Percentiles rank a stretch among this genome's conserved stretches.
These are phyloP conservation scores for Tylopilus sp. DNA, from an alignment of 768 basidiomycete genomes.

Conservation along the genomic window DNA sequence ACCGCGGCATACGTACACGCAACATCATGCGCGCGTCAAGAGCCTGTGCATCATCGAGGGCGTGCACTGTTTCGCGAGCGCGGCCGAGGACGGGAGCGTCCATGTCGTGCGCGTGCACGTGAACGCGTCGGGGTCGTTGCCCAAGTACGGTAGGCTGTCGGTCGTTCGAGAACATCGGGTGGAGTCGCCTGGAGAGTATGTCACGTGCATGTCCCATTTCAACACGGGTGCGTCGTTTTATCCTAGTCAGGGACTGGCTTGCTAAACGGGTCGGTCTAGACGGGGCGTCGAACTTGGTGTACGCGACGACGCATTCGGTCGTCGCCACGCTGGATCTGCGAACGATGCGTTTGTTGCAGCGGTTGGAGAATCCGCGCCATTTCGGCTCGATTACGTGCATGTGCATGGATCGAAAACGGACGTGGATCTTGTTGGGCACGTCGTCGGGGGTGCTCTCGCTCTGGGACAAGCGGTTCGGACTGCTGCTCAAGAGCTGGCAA, in stretches of 20 bases:
- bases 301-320: constrained; percentile 77
- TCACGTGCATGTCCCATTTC: constrained; percentile 80
- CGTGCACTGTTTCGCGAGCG: constrained; percentile 85
- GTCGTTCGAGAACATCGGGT: constrained; percentile 78
- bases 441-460: constrained; percentile 79
- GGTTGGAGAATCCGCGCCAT: constrained; percentile 81
- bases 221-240: constrained; percentile 55
- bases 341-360: constrained; percentile 73
- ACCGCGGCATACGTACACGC: constrained; percentile 66
- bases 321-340: constrained; percentile 80
- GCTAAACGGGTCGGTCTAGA: constrained; percentile 40
- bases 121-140: constrained; percentile 60
- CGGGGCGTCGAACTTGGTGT: constrained; percentile 75
- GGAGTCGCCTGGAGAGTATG: constrained; percentile 72
- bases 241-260: background rate
- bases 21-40: constrained; percentile 66
- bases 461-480: constrained; percentile 95
- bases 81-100: constrained; percentile 79
- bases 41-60: constrained; percentile 80
- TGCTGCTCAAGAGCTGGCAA: constrained; percentile 86
- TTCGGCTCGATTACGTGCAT: constrained; percentile 83
- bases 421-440: constrained; percentile 90
- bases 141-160: constrained; percentile 80
- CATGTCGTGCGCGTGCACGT: constrained; percentile 83
- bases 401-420: constrained; percentile 77